Evolutionary conservation across 2,329 filamentous ascomycete species (phyloP).

Genomic region (Ascochyta clinopodiicola): DNA sequence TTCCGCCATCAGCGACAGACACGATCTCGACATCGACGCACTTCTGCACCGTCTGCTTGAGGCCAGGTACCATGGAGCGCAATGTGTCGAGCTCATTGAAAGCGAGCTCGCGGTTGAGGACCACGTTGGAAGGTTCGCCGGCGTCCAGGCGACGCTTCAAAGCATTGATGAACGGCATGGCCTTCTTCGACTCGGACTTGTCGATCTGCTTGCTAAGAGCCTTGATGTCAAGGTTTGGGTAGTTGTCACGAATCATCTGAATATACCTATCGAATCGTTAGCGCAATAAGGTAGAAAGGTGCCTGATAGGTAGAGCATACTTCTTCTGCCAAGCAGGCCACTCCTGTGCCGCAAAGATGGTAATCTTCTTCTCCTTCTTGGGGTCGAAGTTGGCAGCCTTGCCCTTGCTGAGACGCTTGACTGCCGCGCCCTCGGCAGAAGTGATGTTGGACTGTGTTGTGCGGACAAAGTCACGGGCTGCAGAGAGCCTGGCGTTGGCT

Average conservation of each 20-base stretch:
- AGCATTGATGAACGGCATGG: constrained; percentile 92
- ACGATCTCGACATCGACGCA: constrained; percentile 76
- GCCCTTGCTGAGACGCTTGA: constrained; percentile 92
- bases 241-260: constrained; percentile 37
- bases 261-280: constrained; percentile 35
- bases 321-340: constrained; percentile 93
- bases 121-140: constrained; percentile 69
- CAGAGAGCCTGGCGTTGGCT: constrained; percentile 71
- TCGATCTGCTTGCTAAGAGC: constrained; percentile 77
- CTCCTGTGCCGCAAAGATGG: constrained; percentile 78
- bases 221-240: constrained; percentile 75
- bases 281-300: not conserved
- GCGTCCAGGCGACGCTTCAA: constrained; percentile 81
- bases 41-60: constrained; percentile 76
- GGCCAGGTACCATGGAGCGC: constrained; percentile 75
- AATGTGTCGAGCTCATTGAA: constrained; percentile 86
- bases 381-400: constrained; percentile 86
- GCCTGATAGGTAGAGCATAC: constrained; percentile 63
- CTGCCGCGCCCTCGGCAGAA: constrained; percentile 79
- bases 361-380: constrained; percentile 89
- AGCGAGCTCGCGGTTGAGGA: constrained; percentile 82
- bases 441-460: constrained; percentile 78
- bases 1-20: constrained; percentile 72
- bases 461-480: constrained; percentile 83
- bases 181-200: constrained; percentile 95